Evolutionary conservation across 306 rosid genomes (phyloP), one percentile per base, ranked within the genome.

Genomic region (Lathyrus aphaca): DNA sequence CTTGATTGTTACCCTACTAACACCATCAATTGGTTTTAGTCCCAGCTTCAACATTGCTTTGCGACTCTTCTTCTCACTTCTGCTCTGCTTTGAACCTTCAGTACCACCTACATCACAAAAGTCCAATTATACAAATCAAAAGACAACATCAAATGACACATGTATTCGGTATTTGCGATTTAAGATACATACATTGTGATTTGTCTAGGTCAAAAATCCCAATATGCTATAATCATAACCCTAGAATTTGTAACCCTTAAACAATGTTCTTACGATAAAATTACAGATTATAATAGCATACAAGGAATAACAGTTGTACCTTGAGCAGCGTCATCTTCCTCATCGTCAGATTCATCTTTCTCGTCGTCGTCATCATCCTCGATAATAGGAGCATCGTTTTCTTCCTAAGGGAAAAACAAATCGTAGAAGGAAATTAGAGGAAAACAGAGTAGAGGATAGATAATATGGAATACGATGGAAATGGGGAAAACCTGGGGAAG

Each of bases 31-130:
- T 12, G 96, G 92, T 71, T 87, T 89, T 81, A 95, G 82, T 21
- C 99, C 99, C 2, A 95, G 83, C 83, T 95, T 91, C 91, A 95
- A 43, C 97, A 95, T 89, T 15, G 97, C 99, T 74, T 95, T 95
- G 58, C 97, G 88, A 69, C 97, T 95, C 85, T 95, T 95, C 83
- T 95, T 95, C 79, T 95, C 99, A n/a, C 97, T 95, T 79, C 97
- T 83, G 86, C 96, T 91, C 79, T 95, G 99, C 84, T 95, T 95
- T 18, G 96, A 91, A 58, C 88, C 82, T 58, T 88, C 99, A 59
- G 71, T 61, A 12, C 72, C 85, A 46, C 90, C 97, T 86, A 68
- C 63, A 84, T 68, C 43, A 35, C 73, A 57, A 44, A 44, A 73
- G 21, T 67, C 66, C 66, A 76, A 42, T 44, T 15, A 56, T 44